phyloP scores from a whole-genome alignment of 345 rosid species.

The Corchorus olitorius region DNA sequence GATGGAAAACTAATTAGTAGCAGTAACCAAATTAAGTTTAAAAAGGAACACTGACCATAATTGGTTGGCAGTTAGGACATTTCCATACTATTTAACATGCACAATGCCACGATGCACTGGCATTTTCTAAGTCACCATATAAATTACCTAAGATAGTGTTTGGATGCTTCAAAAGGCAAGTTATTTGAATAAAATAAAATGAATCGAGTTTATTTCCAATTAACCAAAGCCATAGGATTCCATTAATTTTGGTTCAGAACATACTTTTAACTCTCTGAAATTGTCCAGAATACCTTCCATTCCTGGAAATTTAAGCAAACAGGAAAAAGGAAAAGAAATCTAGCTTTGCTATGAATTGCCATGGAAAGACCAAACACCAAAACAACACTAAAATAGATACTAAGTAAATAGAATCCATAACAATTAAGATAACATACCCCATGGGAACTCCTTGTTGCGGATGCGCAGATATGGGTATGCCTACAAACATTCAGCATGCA shows the following conservation, averaged over 20 bases:
- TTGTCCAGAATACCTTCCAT: background rate
- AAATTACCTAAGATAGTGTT: slow-evolving; percentile 4
- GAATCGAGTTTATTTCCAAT: background rate
- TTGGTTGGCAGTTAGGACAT: slow-evolving; percentile 1
- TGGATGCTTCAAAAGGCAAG: background rate
- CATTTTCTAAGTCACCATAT: background rate
- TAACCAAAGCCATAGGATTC: background rate
- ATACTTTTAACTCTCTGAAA: background rate
- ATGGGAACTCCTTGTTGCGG: slow-evolving; percentile 98
- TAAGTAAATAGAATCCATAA: background rate
- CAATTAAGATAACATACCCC: slow-evolving; percentile 63
- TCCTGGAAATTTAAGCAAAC: background rate
- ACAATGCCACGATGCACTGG: background rate
- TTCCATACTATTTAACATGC: background rate
- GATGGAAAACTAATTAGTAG: background rate
- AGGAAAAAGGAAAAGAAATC: background rate
- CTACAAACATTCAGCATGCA: slow-evolving; percentile 40
- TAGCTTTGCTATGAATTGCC: background rate
- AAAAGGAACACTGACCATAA: background rate
- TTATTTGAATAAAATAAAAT: background rate
- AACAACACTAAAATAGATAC: background rate
- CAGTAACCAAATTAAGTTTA: background rate
- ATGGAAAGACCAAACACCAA: background rate
- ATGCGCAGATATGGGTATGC: slow-evolving; percentile 83
- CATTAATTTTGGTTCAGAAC: background rate